Percentiles rank a stretch among this genome's conserved stretches.
Evolutionary conservation across 2,329 filamentous ascomycete genomes (phyloP).

Genomic region (Sporothrix brunneoviolacea): DNA sequence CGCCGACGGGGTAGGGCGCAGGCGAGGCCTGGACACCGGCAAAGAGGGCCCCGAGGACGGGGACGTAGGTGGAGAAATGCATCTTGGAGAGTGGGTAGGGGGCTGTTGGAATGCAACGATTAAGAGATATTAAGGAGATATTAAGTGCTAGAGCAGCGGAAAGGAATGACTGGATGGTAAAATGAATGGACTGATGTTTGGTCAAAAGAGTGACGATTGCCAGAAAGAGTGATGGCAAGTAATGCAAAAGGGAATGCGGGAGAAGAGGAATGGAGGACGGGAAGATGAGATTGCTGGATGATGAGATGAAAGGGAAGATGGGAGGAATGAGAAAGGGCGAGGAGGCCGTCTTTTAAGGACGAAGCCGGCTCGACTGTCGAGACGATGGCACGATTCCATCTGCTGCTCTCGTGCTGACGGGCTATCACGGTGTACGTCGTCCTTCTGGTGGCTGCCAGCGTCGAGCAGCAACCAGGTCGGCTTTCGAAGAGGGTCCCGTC

Average conservation of each 20-base stretch:
- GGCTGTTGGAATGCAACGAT: neutral
- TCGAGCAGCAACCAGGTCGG: too few relatives aligned
- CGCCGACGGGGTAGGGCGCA: neutral
- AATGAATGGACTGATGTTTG: conserved; percentile 2
- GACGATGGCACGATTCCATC: neutral
- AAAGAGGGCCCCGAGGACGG: conserved; percentile 15
- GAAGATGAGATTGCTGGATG: conserved; percentile 10
- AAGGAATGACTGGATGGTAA: neutral
- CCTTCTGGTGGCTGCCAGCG: neutral
- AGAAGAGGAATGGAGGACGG: neutral
- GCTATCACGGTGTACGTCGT: neutral
- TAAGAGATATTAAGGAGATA: too few relatives aligned
- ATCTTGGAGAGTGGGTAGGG: conserved; percentile 3
- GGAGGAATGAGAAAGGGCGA: conserved; percentile 6
- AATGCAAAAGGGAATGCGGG: neutral
- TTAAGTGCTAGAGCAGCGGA: too few relatives aligned
- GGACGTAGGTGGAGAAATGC: conserved; percentile 13
- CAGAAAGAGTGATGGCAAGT: conserved; percentile 7
- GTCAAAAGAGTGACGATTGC: conserved; percentile 11
- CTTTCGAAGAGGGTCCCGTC: too few relatives aligned
- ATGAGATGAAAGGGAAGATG: conserved; percentile 1
- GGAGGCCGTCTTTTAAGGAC: conserved; percentile 11
- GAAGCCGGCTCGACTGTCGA: neutral
- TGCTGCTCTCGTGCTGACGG: too few relatives aligned
- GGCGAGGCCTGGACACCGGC: conserved; percentile 18